A percentile compares a stretch with the other conserved stretches of the same genome.
These are phyloP conservation scores for Kwoniella newhampshirensis DNA, from an alignment of 768 basidiomycete species.

Conservation along the genomic window DNA sequence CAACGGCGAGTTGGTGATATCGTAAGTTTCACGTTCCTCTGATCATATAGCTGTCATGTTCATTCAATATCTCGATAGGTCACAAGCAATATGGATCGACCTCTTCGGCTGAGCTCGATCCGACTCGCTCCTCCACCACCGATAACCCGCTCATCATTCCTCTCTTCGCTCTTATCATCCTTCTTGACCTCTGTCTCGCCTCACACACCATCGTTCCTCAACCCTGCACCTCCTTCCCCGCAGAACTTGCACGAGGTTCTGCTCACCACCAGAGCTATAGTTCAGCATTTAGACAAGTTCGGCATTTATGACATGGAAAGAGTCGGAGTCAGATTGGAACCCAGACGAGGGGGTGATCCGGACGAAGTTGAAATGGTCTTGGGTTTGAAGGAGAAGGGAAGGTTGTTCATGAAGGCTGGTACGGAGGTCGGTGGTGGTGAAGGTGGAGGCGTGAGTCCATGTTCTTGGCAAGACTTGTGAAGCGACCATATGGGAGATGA, in stretches of 20 bases:
- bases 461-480: too few species aligned
- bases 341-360: slow-evolving; percentile 42
- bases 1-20: slow-evolving; percentile 65
- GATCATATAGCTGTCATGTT: neutral
- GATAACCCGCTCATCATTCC: slow-evolving; percentile 73
- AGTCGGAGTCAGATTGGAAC: slow-evolving; percentile 74
- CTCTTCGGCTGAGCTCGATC: slow-evolving; percentile 70
- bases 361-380: slow-evolving; percentile 50
- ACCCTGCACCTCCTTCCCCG: slow-evolving; percentile 46
- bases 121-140: slow-evolving; percentile 72
- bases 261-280: slow-evolving; percentile 67
- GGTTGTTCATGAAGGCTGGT: slow-evolving; percentile 73
- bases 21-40: slow-evolving; percentile 56
- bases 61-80: slow-evolving; percentile 57
- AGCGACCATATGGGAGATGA: too few species aligned
- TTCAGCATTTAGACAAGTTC: slow-evolving; percentile 66
- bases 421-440: slow-evolving; percentile 94
- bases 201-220: slow-evolving; percentile 36
- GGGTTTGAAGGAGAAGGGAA: slow-evolving; percentile 66
- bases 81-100: slow-evolving; percentile 65
- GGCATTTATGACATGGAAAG: slow-evolving; percentile 73
- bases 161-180: slow-evolving; percentile 74
- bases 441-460: slow-evolving; percentile 75
- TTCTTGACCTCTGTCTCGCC: slow-evolving; percentile 54
- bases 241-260: slow-evolving; percentile 66